Evolutionary conservation across 2,329 filamentous ascomycete genomes (phyloP).

Genomic region (Colletotrichum tabaci): DNA sequence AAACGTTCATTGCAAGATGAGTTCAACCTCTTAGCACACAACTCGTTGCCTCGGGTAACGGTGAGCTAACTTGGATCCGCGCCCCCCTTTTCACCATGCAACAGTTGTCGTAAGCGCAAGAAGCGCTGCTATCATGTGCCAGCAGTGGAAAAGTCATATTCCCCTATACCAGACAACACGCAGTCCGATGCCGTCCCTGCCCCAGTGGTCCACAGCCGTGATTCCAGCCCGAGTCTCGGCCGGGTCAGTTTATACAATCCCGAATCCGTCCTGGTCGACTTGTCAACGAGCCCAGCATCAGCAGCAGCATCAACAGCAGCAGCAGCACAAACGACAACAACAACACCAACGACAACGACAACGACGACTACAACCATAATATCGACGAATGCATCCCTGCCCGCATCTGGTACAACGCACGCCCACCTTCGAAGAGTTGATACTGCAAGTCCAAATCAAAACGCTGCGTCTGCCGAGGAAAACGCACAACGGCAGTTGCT

Average conservation of each 20-base stretch:
- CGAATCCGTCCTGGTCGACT: slow-evolving; percentile 42
- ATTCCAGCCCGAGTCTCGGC: slow-evolving; percentile 33
- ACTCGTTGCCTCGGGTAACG: no score
- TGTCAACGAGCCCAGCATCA: slow-evolving; percentile 17
- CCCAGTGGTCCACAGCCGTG: slow-evolving; percentile 11
- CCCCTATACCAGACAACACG: neutral
- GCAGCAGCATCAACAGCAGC: no score
- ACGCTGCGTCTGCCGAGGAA: slow-evolving; percentile 2
- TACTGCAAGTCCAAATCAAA: neutral
- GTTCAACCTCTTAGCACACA: neutral
- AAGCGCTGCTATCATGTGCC: slow-evolving; percentile 43
- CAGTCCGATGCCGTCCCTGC: neutral
- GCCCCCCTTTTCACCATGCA: slow-evolving; percentile 34
- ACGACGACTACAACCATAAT: no score
- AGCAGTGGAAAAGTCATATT: neutral
- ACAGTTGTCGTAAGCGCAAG: slow-evolving; percentile 41
- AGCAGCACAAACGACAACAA: no score
- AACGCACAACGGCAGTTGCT: slow-evolving; percentile 23
- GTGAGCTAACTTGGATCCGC: neutral
- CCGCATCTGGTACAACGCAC: neutral
- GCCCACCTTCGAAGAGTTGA: neutral
- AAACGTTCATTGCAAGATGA: slow-evolving; percentile 20
- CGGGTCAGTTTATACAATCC: slow-evolving; percentile 44
- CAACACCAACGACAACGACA: no score
- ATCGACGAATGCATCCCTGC: neutral